Conservation (phyloP, 1,139 yeast species). For the Lodderomyces orthopsilosis region DNA sequence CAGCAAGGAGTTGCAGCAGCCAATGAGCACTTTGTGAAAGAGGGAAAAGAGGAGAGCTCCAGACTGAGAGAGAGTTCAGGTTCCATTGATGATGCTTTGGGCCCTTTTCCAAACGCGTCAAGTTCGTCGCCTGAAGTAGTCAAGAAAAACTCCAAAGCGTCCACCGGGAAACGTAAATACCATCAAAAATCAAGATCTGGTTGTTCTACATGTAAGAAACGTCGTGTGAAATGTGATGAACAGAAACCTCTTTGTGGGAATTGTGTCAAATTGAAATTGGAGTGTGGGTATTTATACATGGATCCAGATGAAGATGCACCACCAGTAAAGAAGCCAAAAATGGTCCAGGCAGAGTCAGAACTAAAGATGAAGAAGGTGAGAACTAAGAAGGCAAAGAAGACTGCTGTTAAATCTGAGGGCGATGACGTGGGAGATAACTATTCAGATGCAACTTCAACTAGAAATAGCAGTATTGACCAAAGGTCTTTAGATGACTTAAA, state of each 20-base stretch:
- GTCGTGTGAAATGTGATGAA: conserved; percentile 94
- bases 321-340: conserved; percentile 6
- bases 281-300: conserved; percentile 55
- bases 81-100: not conserved
- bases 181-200: conserved; percentile 89
- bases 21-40: not conserved
- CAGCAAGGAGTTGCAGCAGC: not conserved
- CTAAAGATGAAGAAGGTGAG: not conserved
- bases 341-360: not conserved
- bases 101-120: not conserved
- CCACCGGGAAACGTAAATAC: conserved; percentile 58
- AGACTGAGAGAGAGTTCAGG: not conserved
- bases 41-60: not conserved
- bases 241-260: conserved; percentile 74
- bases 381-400: not conserved
- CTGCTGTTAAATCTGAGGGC: not conserved
- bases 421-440: not conserved
- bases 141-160: conserved; percentile 15
- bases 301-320: conserved; percentile 1
- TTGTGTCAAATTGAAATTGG: conserved; percentile 73
- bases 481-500: not conserved
- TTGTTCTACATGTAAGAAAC: conserved; percentile 81
- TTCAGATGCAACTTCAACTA: not conserved
- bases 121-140: not conserved
- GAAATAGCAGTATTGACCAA: conserved; percentile 2